Evolutionary conservation across 2,329 filamentous ascomycete species (phyloP).

Genomic region (Calonectria multiphialidica): DNA sequence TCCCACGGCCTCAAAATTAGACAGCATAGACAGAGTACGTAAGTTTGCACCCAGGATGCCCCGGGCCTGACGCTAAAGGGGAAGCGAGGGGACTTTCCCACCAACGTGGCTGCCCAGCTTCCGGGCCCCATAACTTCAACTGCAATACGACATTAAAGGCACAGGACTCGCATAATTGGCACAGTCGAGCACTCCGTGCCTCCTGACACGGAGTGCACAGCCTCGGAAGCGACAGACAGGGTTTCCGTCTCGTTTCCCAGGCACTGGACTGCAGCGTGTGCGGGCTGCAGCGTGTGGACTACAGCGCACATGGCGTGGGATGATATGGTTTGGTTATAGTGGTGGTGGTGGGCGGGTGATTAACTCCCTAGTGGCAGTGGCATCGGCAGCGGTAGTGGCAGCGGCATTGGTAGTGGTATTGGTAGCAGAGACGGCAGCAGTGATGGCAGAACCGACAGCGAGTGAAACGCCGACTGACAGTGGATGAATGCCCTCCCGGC

Average conservation of each 20-base stretch:
- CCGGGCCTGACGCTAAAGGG: conserved; percentile 12
- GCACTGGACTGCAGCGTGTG: neutral
- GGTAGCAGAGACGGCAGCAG: no score
- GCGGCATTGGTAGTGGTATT: no score
- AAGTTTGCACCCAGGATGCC: conserved; percentile 1
- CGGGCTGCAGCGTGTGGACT: neutral
- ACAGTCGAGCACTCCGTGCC: neutral
- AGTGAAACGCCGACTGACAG: neutral
- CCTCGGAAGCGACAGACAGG: neutral
- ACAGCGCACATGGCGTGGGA: no score
- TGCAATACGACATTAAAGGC: conserved; percentile 16
- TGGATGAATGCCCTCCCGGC: neutral
- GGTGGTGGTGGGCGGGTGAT: neutral
- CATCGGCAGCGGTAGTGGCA: no score
- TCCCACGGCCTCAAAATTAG: neutral
- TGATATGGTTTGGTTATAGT: neutral
- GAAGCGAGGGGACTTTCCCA: neutral
- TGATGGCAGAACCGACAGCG: no score
- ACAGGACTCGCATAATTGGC: neutral
- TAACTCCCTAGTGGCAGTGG: no score
- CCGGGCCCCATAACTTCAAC: conserved; percentile 13
- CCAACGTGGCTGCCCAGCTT: neutral
- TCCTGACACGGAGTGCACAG: conserved; percentile 15
- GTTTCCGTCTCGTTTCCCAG: neutral
- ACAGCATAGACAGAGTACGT: neutral